phyloP scores from a whole-genome alignment of 257 asterid genomes.

The Penstemon newberryi region DNA sequence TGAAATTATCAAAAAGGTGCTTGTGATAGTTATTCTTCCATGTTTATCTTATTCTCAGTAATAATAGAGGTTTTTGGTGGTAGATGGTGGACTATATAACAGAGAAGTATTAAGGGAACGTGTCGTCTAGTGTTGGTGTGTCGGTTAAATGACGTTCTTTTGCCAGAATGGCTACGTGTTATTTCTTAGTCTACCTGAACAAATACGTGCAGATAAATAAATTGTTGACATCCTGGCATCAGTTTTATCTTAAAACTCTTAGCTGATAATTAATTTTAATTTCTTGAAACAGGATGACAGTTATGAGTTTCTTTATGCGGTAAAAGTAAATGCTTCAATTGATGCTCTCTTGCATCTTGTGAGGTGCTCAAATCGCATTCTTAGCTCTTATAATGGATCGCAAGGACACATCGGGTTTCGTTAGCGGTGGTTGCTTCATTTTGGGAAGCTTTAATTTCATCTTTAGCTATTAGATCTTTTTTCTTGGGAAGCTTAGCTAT shows the following conservation, averaged over 20 bases:
- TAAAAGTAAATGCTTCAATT: slow-evolving; percentile 15
- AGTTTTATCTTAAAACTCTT: not conserved
- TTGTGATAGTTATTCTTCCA: too few relatives aligned
- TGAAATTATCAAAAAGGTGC: too few relatives aligned
- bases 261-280: slow-evolving; percentile 4
- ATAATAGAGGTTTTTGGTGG: not conserved
- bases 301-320: slow-evolving; percentile 14
- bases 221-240: not conserved
- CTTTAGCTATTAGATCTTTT: slow-evolving; percentile 9
- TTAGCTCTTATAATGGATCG: slow-evolving; percentile 50
- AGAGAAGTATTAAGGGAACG: not conserved
- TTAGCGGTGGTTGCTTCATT: slow-evolving; percentile 55
- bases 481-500: slow-evolving; percentile 1
- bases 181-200: too few relatives aligned
- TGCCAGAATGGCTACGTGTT: not conserved
- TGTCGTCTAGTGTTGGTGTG: not conserved
- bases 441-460: slow-evolving; percentile 22
- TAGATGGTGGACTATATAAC: not conserved
- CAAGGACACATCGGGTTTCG: slow-evolving; percentile 61
- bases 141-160: not conserved
- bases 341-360: slow-evolving; percentile 24
- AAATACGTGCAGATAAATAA: too few relatives aligned
- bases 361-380: slow-evolving; percentile 26
- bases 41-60: too few relatives aligned
- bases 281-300: slow-evolving; percentile 42